Base-by-base conservation (phyloP, 345 rosid species). In the Bruguiera gymnorhiza region DNA sequence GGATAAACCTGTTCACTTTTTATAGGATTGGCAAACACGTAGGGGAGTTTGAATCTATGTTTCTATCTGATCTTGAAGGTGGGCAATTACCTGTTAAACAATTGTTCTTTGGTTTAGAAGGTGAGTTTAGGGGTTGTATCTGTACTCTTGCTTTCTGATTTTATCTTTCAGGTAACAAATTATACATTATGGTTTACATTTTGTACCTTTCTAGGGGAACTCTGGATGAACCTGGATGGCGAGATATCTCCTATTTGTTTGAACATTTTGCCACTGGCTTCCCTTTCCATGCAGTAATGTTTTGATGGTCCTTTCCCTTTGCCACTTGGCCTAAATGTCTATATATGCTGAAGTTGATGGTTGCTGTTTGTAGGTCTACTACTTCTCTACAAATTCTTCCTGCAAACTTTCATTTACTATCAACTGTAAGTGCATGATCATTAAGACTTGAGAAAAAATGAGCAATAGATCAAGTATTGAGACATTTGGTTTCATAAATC, bases 171-270 rank as follows among this genome's bases (percentile, higher is more conserved):
- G 63, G 30, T 62, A 51, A 65, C 27, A 29, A 57, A 20, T 63
- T 55, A 46, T 53, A 32, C 37, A 66, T 32, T 76, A 56, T 20
- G 63, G 60, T 68, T 66, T 77, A 27, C 50, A 39, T 67, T 70
- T 71, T 43, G 18, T 68, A 11, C 50, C 30, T 75, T 73, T 82
- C 53, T 68, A 92, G 97, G 97, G 43, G 89, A 92, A 78, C 84
- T 89, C 26, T 92, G 96, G 96, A 89, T 92, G 96, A 92, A 92
- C 75, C 84, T 89, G 81, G 97, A 92, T 71, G 97, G 97, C 66
- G 83, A 78, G 75, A 82, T 87, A 75, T 89, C 97, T 76, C 96
- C 96, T 51, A 77, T 92, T 75, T 92, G 92, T 79, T 75, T 92
- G 83, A 87, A 81, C 82, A 86, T 89, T 80, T 79, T 89, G 74